A percentile compares a stretch with the other conserved stretches of the same genome.
Evolutionary conservation across 2,329 filamentous ascomycete species (phyloP).

Genomic region (Calonectria pseudoturangicola): DNA sequence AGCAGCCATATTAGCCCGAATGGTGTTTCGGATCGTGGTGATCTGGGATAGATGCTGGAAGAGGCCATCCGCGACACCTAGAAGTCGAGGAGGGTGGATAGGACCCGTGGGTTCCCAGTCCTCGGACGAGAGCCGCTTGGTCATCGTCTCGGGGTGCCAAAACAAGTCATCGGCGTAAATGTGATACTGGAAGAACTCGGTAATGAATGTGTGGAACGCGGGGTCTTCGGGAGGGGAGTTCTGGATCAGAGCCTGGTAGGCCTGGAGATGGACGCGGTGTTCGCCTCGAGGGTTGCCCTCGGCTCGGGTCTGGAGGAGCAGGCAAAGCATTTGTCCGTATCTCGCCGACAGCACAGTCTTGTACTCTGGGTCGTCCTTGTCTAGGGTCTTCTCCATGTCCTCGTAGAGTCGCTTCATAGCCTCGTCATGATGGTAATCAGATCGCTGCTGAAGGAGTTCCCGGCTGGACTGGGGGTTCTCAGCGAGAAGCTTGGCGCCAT

Average conservation of each 20-base stretch:
- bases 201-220: conserved; percentile 78
- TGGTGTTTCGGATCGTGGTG: conserved; percentile 83
- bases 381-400: conserved; percentile 65
- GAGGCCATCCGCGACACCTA: conserved; percentile 89
- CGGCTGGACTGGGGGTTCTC: conserved; percentile 68
- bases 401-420: conserved; percentile 72
- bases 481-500: conserved; percentile 71
- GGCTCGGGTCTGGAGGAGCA: conserved; percentile 74
- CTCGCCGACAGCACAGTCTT: conserved; percentile 71
- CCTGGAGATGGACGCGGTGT: conserved; percentile 87
- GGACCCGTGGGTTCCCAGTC: conserved; percentile 65
- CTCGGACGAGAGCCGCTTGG: conserved; percentile 63
- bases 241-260: conserved; percentile 83
- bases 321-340: conserved; percentile 79
- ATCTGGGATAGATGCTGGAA: conserved; percentile 88
- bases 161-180: conserved; percentile 79
- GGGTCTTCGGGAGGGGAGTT: conserved; percentile 77
- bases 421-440: conserved; percentile 73
- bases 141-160: conserved; percentile 65
- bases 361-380: conserved; percentile 66
- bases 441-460: conserved; percentile 69
- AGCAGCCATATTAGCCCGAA: conserved; percentile 79
- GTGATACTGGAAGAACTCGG: conserved; percentile 92
- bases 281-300: conserved; percentile 77
- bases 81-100: conserved; percentile 73